These are phyloP conservation scores for Rhytidiadelphus loreus DNA, from an alignment of 225 moss, liverwort and hornwort genomes.

Conservation along the genomic window DNA sequence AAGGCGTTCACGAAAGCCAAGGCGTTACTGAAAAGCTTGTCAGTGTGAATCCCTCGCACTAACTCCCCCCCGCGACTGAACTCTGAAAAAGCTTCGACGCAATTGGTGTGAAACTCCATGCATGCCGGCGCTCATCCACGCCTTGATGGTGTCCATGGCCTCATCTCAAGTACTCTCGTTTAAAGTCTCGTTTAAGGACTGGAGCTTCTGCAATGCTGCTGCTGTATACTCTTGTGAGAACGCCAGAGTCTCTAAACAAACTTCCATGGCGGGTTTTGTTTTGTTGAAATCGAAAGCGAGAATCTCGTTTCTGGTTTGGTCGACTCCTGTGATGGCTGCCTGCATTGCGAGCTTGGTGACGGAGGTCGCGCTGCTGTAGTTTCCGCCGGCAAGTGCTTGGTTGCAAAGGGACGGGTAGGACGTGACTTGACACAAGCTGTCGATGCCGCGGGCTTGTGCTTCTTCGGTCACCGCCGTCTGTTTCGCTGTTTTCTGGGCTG, in stretches of 20 bases:
- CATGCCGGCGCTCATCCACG: conserved; percentile 37
- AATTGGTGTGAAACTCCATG: conserved; percentile 35
- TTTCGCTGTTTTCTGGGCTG: not conserved
- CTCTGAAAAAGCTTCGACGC: conserved; percentile 11
- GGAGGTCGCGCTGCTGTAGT: not conserved
- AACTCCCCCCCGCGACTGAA: not conserved
- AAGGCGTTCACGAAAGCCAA: conserved; percentile 25
- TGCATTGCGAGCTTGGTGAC: not conserved
- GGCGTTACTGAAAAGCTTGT: conserved; percentile 28
- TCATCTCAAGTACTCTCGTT: not conserved
- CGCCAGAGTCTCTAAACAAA: conserved; percentile 9
- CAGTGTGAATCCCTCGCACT: not conserved
- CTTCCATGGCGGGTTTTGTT: not conserved
- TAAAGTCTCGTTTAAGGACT: not conserved
- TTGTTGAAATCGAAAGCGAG: not conserved
- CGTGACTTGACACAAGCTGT: conserved; percentile 9
- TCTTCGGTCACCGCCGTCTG: not conserved
- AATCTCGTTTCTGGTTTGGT: not conserved
- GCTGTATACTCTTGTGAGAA: not conserved
- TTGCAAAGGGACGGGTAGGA: conserved; percentile 15
- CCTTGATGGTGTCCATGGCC: not conserved
- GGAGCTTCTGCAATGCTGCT: not conserved
- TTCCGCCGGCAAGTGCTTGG: not conserved
- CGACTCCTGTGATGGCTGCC: not conserved
- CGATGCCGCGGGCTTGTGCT: not conserved